Evolutionary conservation across 768 basidiomycete species (phyloP), one percentile per base, ranked within the genome.

Genomic region (Rhodotorula sphaerocarpa): DNA sequence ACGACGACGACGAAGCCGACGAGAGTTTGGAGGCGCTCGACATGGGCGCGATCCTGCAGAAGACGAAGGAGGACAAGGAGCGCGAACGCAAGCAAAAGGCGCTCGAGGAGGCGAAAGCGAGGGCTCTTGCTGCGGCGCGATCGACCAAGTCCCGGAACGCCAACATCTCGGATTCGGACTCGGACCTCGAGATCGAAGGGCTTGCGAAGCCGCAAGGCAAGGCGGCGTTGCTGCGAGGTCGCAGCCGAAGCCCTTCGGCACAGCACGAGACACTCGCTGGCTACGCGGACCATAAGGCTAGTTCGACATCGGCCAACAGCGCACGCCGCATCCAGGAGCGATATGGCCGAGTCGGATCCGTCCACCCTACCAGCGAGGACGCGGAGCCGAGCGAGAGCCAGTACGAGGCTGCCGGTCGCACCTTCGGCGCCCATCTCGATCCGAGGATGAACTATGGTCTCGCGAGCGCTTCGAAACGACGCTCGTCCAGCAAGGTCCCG

Each of bases 171-270:
- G 66, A 63, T 55, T 57, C 55, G 34, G 62, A 63, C 39, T 57
- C 61, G 51, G 66, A 67, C 16, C 16, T 63, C 54, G 66, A 67
- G 46, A 61, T 63, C 31, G 45, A 56, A 48, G 55, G 46, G 58
- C 64, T 3, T 23, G 28, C 47, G n/a, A 50, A 25, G 30, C 10
- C 23, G n/a, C n/a, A n/a, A n/a, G n/a, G n/a, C 27, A 54, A 44
- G 43, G 31, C 27, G 41, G 31, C 39, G 31, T 4, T 25, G 10
- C 23, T 28, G 43, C 43, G 31, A 2, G 20, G 39, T 12, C 23
- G 23, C n/a, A 28, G 50, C n/a, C 45, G 28, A 21, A 14, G 18
- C 20, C 3, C 28, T 7, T 20, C 47, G 47, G 5, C 14, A 6
- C 9, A 50, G 48, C 5, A 15, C 31, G 48, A 48, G 47, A 20